These are phyloP conservation scores for Apiospora kogelbergensis DNA, from an alignment of 2,329 filamentous ascomycete genomes.

Conservation along the genomic window DNA sequence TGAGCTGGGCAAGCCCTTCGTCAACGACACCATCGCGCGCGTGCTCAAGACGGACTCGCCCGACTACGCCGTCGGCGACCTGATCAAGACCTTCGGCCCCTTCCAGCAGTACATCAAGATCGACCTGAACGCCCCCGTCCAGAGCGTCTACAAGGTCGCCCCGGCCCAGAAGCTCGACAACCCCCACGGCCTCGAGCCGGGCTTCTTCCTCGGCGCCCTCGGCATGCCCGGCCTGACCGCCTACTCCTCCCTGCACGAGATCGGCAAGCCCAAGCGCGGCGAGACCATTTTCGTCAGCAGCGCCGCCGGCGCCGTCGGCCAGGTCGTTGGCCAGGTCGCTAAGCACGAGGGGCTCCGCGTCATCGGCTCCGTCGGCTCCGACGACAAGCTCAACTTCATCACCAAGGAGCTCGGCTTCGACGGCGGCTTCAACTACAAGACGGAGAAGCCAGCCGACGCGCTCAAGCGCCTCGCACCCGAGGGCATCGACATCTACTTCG, in stretches of 20 bases:
- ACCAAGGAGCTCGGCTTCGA: slow-evolving; percentile 69
- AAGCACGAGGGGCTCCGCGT: slow-evolving; percentile 75
- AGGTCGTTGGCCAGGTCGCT: slow-evolving; percentile 72
- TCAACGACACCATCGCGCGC: slow-evolving; percentile 58
- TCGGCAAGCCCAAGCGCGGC: slow-evolving; percentile 72
- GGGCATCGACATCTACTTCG: slow-evolving; percentile 79
- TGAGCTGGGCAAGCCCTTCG: slow-evolving; percentile 58
- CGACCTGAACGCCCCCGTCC: not conserved
- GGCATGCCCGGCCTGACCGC: slow-evolving; percentile 79
- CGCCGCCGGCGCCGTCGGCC: slow-evolving; percentile 73
- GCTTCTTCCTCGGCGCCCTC: slow-evolving; percentile 63
- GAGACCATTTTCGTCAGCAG: slow-evolving; percentile 78
- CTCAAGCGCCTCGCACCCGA: slow-evolving; percentile 66
- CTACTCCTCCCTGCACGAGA: slow-evolving; percentile 72
- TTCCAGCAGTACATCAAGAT: slow-evolving; percentile 65
- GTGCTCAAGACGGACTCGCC: slow-evolving; percentile 64
- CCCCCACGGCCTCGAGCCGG: slow-evolving; percentile 59
- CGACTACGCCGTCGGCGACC: slow-evolving; percentile 62
- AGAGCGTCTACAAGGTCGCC: slow-evolving; percentile 25
- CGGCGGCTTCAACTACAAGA: slow-evolving; percentile 79
- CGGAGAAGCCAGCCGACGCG: slow-evolving; percentile 64
- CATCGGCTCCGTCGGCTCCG: slow-evolving; percentile 73
- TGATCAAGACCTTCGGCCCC: slow-evolving; percentile 52
- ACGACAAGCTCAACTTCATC: slow-evolving; percentile 74
- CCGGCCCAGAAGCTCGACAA: slow-evolving; percentile 48